Conservation (phyloP, 495 filamentous ascomycete genomes). For the Trypethelium eluteriae region DNA sequence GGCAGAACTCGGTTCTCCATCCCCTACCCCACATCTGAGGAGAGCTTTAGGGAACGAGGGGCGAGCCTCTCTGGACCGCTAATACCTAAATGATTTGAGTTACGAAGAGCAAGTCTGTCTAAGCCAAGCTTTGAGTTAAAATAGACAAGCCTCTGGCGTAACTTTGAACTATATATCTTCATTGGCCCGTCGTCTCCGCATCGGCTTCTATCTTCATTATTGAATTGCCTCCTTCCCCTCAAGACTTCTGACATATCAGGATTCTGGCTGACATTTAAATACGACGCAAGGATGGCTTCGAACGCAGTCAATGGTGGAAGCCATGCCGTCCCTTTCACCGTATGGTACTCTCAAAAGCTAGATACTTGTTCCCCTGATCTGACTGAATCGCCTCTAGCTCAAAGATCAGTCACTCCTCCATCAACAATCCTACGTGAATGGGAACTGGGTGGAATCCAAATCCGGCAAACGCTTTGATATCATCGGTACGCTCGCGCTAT, state of each 20-base stretch:
- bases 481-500: constrained; percentile 41
- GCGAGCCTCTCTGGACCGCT: not conserved
- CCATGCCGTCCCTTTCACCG: not conserved
- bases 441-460: constrained; percentile 56
- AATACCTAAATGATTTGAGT: too few relatives aligned
- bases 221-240: not conserved
- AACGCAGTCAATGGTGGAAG: not conserved
- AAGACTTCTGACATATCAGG: not conserved
- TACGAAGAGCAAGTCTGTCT: not conserved
- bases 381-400: constrained; percentile 36
- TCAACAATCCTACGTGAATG: constrained; percentile 50
- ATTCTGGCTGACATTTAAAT: not conserved
- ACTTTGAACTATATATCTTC: not conserved
- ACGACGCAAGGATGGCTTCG: not conserved
- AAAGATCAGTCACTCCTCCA: constrained; percentile 53
- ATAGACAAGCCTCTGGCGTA: not conserved
- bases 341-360: not conserved
- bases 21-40: not conserved
- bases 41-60: not conserved
- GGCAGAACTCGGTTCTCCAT: not conserved
- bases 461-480: constrained; percentile 61
- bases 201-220: not conserved
- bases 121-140: not conserved
- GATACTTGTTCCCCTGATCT: not conserved
- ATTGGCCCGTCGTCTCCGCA: not conserved